These are phyloP conservation scores for Carex arenaria DNA, from an alignment of 202 grass and related monocot genomes.

Conservation along the genomic window DNA sequence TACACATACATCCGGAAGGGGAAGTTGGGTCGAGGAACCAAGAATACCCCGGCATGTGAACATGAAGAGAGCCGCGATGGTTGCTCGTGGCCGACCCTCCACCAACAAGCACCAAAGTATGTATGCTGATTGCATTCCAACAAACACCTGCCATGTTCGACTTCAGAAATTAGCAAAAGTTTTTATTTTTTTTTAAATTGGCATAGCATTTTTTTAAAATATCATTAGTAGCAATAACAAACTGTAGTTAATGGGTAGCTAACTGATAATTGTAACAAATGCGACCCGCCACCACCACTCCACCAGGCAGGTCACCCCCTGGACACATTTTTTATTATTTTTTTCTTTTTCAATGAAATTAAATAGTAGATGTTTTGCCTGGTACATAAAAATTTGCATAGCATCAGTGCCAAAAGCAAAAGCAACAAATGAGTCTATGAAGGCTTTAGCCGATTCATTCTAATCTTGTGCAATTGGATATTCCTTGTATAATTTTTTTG, in stretches of 20 bases:
- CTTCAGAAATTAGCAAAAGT: background rate
- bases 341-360: too few species aligned
- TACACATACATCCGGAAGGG: slow-evolving; percentile 38
- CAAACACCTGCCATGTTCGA: slow-evolving; percentile 55
- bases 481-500: too few species aligned
- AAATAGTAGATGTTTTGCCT: too few species aligned
- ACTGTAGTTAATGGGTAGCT: too few species aligned
- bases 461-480: background rate
- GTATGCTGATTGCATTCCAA: slow-evolving; percentile 75
- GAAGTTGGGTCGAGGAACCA: slow-evolving; percentile 79
- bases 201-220: background rate
- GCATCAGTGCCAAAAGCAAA: background rate
- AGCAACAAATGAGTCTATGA: background rate
- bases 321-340: too few species aligned
- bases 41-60: slow-evolving; percentile 74
- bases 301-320: too few species aligned
- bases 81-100: slow-evolving; percentile 62
- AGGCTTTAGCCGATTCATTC: background rate
- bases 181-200: background rate
- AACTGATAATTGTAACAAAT: too few species aligned
- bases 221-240: too few species aligned
- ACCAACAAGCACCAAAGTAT: slow-evolving; percentile 76
- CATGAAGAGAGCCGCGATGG: slow-evolving; percentile 79
- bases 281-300: too few species aligned
- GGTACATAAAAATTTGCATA: background rate